Evolutionary conservation across 106 monocot species (phyloP).

Genomic region (Dendrobium chrysotoxum): DNA sequence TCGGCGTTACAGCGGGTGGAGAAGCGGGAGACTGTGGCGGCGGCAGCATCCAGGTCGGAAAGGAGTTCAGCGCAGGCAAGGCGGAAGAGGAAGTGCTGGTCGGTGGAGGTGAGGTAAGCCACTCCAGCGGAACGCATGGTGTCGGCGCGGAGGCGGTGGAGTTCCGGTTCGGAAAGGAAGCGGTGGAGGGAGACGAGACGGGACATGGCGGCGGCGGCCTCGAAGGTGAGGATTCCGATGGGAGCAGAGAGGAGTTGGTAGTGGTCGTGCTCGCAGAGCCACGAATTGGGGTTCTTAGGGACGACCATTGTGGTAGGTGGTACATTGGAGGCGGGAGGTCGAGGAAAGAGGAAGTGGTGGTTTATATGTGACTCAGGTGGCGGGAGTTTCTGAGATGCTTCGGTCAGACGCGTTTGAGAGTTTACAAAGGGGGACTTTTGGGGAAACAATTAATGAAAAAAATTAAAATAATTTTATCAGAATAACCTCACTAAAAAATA

Average conservation of each 20-base stretch:
- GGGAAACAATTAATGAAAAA: too few species aligned
- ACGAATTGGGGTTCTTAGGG: background rate
- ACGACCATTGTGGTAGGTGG: background rate
- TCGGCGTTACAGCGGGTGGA: conserved; percentile 16
- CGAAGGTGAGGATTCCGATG: conserved; percentile 3
- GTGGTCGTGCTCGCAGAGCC: background rate
- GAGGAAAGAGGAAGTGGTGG: background rate
- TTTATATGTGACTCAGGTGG: background rate
- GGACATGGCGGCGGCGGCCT: conserved; percentile 30
- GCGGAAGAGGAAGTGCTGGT: conserved; percentile 54
- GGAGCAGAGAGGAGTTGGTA: background rate
- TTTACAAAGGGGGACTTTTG: too few species aligned
- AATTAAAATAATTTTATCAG: too few species aligned
- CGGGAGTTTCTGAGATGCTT: conserved; percentile 1
- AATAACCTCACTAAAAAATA: too few species aligned
- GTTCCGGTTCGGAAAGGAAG: conserved; percentile 40
- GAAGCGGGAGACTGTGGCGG: conserved; percentile 40
- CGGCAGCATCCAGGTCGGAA: conserved; percentile 50
- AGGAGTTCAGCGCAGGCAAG: conserved; percentile 67
- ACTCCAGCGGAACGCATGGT: conserved; percentile 68
- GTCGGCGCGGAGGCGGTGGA: conserved; percentile 36
- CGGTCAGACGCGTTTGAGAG: background rate
- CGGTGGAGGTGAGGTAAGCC: conserved; percentile 62
- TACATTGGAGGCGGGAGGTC: background rate
- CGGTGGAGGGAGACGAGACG: conserved; percentile 57